phyloP scores from a whole-genome alignment of 768 basidiomycete species.

The Lentinula boryana region DNA sequence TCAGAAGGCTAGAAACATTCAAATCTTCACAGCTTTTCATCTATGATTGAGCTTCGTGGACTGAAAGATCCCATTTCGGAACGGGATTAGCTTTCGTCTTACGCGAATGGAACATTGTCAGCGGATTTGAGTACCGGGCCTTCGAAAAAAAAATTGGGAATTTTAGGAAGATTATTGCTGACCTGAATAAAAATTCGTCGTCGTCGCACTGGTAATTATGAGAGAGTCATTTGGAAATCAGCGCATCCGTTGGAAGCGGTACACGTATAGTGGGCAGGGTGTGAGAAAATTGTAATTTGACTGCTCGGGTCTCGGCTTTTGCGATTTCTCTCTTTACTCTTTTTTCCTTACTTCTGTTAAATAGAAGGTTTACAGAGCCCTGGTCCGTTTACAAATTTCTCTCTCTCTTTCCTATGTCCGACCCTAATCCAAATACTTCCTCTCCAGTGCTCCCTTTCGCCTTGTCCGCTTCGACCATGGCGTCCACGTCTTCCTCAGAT shows the following conservation, averaged over 20 bases:
- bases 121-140: background rate
- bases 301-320: background rate
- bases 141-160: too few species aligned
- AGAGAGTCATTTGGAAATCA: too few species aligned
- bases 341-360: background rate
- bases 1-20: background rate
- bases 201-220: too few species aligned
- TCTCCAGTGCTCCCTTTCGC: conserved; percentile 31
- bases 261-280: background rate
- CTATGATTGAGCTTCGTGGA: background rate
- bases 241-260: background rate
- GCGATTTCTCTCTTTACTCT: background rate
- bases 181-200: too few species aligned
- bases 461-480: conserved; percentile 37
- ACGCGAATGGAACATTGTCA: background rate
- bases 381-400: conserved; percentile 1
- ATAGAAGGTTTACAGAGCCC: background rate
- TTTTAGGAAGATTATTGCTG: too few species aligned
- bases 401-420: background rate
- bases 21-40: background rate
- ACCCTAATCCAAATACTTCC: conserved; percentile 18
- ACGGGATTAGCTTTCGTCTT: background rate
- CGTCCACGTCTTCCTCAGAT: conserved; percentile 64
- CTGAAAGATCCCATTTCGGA: background rate
- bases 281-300: background rate